phyloP scores from a whole-genome alignment of 202 grass and related monocot species.

The Hordeum pubiflorum region DNA sequence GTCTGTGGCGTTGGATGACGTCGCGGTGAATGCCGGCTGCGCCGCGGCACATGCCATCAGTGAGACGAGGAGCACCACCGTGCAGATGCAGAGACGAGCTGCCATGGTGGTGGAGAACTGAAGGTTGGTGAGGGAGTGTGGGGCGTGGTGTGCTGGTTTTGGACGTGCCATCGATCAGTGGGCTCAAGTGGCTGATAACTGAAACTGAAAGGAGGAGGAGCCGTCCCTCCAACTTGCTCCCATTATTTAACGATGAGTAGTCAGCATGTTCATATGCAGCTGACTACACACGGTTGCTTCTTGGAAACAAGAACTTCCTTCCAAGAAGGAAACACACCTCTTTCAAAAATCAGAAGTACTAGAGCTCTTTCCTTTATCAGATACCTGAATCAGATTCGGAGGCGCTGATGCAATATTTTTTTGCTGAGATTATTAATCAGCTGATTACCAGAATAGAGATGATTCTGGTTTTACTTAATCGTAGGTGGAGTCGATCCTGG shows the following conservation, averaged over 20 bases:
- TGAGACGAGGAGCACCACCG: slow-evolving; percentile 1
- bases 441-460: background rate
- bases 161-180: background rate
- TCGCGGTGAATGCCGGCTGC: background rate
- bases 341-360: background rate
- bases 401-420: background rate
- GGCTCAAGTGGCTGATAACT: background rate
- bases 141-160: background rate
- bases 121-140: background rate
- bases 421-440: too few species aligned
- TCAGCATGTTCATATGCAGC: background rate
- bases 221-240: background rate
- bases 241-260: background rate
- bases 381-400: background rate
- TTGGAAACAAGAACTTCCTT: background rate
- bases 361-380: background rate
- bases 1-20: slow-evolving; percentile 28
- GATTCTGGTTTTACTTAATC: background rate
- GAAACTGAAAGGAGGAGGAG: background rate
- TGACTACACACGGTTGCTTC: background rate
- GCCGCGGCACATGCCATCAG: background rate
- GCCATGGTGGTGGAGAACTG: background rate
- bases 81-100: background rate
- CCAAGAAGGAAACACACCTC: background rate
- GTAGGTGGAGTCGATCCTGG: background rate